phyloP scores from a whole-genome alignment of 345 rosid genomes.

The Physaria fendleri region DNA sequence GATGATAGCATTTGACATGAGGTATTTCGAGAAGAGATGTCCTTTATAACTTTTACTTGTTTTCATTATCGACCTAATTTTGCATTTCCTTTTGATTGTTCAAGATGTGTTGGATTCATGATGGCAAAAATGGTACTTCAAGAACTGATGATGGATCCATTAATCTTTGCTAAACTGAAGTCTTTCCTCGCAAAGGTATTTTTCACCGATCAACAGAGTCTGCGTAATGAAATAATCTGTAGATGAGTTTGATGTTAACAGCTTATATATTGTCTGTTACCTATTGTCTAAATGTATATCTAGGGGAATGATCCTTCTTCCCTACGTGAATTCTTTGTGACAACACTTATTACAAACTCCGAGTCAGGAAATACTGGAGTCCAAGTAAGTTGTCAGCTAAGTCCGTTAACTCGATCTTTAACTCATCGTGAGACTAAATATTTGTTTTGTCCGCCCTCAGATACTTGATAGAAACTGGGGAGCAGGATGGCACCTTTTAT shows the following conservation, averaged over 20 bases:
- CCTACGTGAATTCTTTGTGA: slow-evolving; percentile 77
- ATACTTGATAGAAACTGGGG: slow-evolving; percentile 96
- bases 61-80: slow-evolving; percentile 2
- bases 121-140: slow-evolving; percentile 97
- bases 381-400: slow-evolving; percentile 44
- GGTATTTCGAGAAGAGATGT: slow-evolving; percentile 35
- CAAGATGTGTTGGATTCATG: slow-evolving; percentile 91
- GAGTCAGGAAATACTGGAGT: slow-evolving; percentile 69
- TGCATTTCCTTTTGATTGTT: slow-evolving; percentile 10
- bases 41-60: background rate
- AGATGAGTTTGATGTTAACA: background rate
- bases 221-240: background rate
- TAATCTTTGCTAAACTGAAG: slow-evolving; percentile 66
- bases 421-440: background rate
- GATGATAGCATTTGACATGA: slow-evolving; percentile 99
- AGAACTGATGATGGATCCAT: slow-evolving; percentile 89
- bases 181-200: slow-evolving; percentile 71
- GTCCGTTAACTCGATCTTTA: background rate
- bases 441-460: slow-evolving; percentile 36
- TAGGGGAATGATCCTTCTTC: slow-evolving; percentile 95
- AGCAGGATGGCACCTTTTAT: slow-evolving; percentile 92
- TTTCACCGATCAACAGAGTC: background rate
- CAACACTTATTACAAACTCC: slow-evolving; percentile 49
- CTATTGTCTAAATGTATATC: background rate
- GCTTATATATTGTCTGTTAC: background rate